Evolutionary conservation across 352 stramenopile species (phyloP), one percentile per base, ranked within the genome.

Genomic region (Stramenopiles sp.): DNA sequence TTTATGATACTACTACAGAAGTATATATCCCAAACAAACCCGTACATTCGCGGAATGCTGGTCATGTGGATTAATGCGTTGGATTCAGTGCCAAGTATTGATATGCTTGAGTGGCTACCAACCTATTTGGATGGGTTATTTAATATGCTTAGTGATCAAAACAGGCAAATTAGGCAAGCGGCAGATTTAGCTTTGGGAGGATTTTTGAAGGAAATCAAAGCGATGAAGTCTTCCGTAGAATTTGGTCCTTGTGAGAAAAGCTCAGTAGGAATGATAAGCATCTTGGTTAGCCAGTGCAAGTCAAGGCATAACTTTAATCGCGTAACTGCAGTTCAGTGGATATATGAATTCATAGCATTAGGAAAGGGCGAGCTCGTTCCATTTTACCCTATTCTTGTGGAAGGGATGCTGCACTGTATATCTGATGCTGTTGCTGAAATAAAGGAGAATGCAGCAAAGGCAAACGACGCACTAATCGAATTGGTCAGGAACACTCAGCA

Each of bases 1-100:
- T 99, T 99, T 83, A 95, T 99, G 76, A 96, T 96, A 8, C 84
- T 99, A 75, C 89, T 99, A 80, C 95, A 99, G 86, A 99, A 98
- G 86, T 98, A 99, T 87, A 99, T 99, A 80, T 87, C 93, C 82
- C 94, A 96, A 85, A 98, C 94, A 8, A 99, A 99, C 86, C 95
- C 96, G 32, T 99, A 99, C 88, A 99, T 99, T 85, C 95, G 97
- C 7, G 95, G 99, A 83, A 89, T 99, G 7, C 88, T 99, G 44
- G 94, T 96, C 27, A 92, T 95, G 1, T 99, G 96, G 96, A 99
- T 99, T 83, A 98, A 94, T 0, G 91, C 99, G 4, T 89, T 99
- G 75, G 96, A 99, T 87, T 96, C 91, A 0, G 95, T 99, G 25
- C 96, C 97, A 0, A 95, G 99, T 82, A 98, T 99, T 82, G 94